phyloP scores from a whole-genome alignment of 352 stramenopile genomes.

The Blastocystis sp. region DNA sequence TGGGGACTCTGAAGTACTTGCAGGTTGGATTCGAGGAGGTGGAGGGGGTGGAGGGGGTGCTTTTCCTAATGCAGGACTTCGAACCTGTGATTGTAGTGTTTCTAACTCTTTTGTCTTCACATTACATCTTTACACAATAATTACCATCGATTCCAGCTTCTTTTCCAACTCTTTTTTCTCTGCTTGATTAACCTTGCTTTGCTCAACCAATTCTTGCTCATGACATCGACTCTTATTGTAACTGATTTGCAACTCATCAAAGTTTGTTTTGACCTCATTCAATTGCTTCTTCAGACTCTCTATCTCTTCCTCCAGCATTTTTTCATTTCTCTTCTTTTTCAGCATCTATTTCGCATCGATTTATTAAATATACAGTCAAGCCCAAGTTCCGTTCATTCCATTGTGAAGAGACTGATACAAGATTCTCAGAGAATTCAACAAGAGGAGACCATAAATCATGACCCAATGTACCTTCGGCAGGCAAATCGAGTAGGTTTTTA shows the following conservation, averaged over 20 bases:
- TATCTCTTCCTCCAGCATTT: constrained; percentile 68
- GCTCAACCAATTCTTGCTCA: constrained; percentile 1
- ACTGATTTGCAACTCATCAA: constrained; percentile 63
- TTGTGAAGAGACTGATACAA: neutral
- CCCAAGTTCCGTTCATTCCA: constrained; percentile 21
- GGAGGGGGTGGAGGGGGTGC: neutral
- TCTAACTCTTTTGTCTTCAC: neutral
- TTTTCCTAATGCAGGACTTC: neutral
- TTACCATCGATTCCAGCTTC: neutral
- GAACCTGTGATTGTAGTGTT: neutral
- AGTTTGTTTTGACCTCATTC: constrained; percentile 72
- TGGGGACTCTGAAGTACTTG: neutral
- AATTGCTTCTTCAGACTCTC: constrained; percentile 73
- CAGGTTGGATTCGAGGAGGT: neutral
- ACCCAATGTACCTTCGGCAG: neutral
- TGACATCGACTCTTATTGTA: neutral
- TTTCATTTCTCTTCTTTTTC: constrained; percentile 39
- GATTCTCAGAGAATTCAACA: constrained; percentile 32
- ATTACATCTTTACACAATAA: neutral
- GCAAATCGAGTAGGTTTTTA: neutral
- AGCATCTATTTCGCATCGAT: neutral
- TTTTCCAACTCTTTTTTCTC: constrained; percentile 63
- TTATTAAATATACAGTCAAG: neutral
- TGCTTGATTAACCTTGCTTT: constrained; percentile 19
- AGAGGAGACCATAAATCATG: constrained; percentile 28